These are phyloP conservation scores for Oryza officinalis DNA, from an alignment of 176 grass and related monocot genomes.

Conservation along the genomic window DNA sequence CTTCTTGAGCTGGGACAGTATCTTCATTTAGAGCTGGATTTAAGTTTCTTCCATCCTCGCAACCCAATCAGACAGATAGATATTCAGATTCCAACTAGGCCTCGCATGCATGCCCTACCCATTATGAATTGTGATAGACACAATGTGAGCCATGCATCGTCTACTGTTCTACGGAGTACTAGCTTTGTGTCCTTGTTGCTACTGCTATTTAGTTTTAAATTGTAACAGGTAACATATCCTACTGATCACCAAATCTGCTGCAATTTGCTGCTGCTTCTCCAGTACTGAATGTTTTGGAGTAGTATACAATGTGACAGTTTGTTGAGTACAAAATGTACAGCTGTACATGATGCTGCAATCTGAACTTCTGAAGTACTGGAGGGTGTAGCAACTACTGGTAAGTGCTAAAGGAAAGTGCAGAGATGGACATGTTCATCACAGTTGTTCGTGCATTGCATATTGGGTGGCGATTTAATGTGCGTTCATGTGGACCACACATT, in stretches of 20 bases:
- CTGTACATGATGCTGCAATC: not conserved
- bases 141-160: not conserved
- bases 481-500: not conserved
- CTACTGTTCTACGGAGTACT: not conserved
- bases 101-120: not conserved
- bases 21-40: not conserved
- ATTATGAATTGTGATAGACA: not conserved
- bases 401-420: not conserved
- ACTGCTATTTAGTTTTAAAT: not conserved
- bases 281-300: not conserved
- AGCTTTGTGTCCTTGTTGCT: slow-evolving; percentile 15
- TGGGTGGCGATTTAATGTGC: not conserved
- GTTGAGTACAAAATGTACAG: not conserved
- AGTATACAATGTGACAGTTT: not conserved
- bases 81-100: not conserved
- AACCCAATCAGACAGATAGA: not conserved
- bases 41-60: slow-evolving; percentile 17
- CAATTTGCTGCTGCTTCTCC: not conserved
- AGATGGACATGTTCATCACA: not conserved
- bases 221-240: not conserved
- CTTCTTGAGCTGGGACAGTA: not conserved
- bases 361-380: not conserved
- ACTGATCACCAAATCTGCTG: not conserved
- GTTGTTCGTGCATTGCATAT: not conserved
- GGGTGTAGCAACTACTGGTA: not conserved